Percentiles rank a stretch among this genome's conserved stretches.
Evolutionary conservation across 2,329 filamentous ascomycete genomes (phyloP).

Genomic region (Alternaria panax): DNA sequence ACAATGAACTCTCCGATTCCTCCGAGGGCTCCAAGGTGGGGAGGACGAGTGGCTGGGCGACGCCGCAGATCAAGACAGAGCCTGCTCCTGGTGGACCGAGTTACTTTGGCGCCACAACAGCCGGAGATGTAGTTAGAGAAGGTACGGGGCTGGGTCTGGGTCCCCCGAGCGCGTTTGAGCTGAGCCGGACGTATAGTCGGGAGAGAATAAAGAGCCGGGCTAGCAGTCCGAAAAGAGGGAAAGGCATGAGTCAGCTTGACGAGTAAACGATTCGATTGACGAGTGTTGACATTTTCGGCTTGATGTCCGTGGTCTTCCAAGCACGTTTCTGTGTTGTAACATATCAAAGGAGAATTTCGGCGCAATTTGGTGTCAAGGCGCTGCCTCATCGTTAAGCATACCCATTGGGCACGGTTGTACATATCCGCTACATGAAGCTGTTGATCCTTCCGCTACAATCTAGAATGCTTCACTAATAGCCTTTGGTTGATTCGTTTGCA

Average conservation of each 20-base stretch:
- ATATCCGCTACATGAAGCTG: not conserved
- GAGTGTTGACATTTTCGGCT: not conserved
- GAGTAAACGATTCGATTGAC: constrained; percentile 17
- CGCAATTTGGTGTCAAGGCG: not conserved
- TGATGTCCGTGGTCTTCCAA: not conserved
- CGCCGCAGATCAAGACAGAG: constrained; percentile 64
- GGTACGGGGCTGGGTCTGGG: constrained; percentile 44
- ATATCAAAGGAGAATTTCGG: not conserved
- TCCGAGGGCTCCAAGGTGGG: constrained; percentile 65
- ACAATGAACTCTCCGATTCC: constrained; percentile 68
- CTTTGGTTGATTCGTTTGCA: not conserved
- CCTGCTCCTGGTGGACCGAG: constrained; percentile 18
- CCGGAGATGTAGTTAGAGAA: constrained; percentile 35
- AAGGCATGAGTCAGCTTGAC: constrained; percentile 28
- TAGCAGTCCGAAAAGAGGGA: constrained; percentile 57
- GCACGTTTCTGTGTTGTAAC: not conserved
- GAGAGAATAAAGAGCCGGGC: constrained; percentile 71
- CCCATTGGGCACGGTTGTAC: not conserved
- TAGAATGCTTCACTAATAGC: too few relatives aligned
- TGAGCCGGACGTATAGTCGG: constrained; percentile 83
- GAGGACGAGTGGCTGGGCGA: constrained; percentile 71
- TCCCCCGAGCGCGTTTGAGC: constrained; percentile 53
- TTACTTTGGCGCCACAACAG: constrained; percentile 30
- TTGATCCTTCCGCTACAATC: not conserved
- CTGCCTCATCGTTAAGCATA: not conserved